Evolutionary conservation across 768 basidiomycete genomes (phyloP).

Genomic region (Guyanaporus albipodus): DNA sequence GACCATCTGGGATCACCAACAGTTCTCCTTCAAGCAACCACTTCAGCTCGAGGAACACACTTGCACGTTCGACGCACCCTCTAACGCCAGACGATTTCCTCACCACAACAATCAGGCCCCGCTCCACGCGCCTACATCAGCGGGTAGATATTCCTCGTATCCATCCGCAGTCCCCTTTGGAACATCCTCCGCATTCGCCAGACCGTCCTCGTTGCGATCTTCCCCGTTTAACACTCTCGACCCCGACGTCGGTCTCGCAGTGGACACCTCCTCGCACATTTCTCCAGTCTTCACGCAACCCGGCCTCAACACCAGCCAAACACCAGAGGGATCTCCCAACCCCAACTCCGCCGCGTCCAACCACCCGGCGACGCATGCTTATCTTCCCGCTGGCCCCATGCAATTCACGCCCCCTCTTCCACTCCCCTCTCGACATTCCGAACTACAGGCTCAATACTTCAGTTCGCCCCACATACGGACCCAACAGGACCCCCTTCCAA

Average conservation of each 20-base stretch:
- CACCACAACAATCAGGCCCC: slow-evolving; percentile 15
- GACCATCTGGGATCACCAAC: slow-evolving; percentile 17
- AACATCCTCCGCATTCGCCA: slow-evolving; percentile 9
- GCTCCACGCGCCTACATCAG: slow-evolving; percentile 1
- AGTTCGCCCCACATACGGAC: not conserved
- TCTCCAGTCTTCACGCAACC: slow-evolving; percentile 16
- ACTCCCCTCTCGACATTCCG: slow-evolving; percentile 28
- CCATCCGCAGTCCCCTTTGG: slow-evolving; percentile 12
- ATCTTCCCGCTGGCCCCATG: slow-evolving; percentile 26
- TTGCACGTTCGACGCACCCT: slow-evolving; percentile 14
- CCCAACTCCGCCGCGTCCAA: slow-evolving; percentile 1
- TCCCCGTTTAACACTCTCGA: slow-evolving; percentile 11
- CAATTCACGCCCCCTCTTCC: slow-evolving; percentile 29
- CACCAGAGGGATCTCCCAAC: slow-evolving; percentile 13
- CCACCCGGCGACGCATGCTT: slow-evolving; percentile 12
- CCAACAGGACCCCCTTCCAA: slow-evolving; percentile 2
- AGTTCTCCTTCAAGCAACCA: slow-evolving; percentile 13
- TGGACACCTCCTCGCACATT: slow-evolving; percentile 15
- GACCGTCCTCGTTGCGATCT: slow-evolving; percentile 7
- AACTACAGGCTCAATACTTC: slow-evolving; percentile 27
- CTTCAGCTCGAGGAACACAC: slow-evolving; percentile 29
- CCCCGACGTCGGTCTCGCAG: not conserved
- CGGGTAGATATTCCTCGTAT: slow-evolving; percentile 9
- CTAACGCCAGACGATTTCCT: not conserved
- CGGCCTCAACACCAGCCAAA: slow-evolving; percentile 5